phyloP scores from a whole-genome alignment of 2,329 filamentous ascomycete genomes.

The Teratosphaeria nubilosa region DNA sequence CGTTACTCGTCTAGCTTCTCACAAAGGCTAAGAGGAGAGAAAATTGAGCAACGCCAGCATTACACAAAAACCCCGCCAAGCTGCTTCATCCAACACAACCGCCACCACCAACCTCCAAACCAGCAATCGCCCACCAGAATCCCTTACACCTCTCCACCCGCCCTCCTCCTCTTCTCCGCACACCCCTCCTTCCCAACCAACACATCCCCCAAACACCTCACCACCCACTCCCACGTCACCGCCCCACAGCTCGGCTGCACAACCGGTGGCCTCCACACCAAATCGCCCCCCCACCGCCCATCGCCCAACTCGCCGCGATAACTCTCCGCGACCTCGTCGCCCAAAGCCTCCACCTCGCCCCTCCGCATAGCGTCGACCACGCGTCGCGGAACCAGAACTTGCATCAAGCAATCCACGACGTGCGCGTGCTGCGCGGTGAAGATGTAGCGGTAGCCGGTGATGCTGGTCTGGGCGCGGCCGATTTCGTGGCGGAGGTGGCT shows the following conservation, averaged over 20 bases:
- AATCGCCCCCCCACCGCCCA: neutral
- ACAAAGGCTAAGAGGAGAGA: no score
- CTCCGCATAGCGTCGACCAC: conserved; percentile 14
- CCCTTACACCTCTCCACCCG: no score
- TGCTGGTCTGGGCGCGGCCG: conserved; percentile 7
- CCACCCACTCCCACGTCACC: neutral
- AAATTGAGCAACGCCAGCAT: no score
- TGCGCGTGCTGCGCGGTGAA: conserved; percentile 20
- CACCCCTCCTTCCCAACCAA: neutral
- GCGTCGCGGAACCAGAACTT: conserved; percentile 15
- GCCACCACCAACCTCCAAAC: neutral
- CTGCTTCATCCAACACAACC: neutral
- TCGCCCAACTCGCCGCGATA: neutral
- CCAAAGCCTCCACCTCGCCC: conserved; percentile 22
- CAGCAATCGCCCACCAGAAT: neutral
- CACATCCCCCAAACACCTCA: neutral
- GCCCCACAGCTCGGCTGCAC: neutral
- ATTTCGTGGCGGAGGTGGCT: conserved; percentile 8
- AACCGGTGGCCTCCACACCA: neutral
- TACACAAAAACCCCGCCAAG: no score
- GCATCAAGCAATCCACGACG: conserved; percentile 22
- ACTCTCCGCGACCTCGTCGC: conserved; percentile 8
- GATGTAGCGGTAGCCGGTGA: conserved; percentile 11
- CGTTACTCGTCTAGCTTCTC: no score
- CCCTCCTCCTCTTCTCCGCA: neutral